Evolutionary conservation across 192 early-diverging fungal species (phyloP), one percentile per base, ranked within the genome.

Genomic region (Oehlia diaphana): DNA sequence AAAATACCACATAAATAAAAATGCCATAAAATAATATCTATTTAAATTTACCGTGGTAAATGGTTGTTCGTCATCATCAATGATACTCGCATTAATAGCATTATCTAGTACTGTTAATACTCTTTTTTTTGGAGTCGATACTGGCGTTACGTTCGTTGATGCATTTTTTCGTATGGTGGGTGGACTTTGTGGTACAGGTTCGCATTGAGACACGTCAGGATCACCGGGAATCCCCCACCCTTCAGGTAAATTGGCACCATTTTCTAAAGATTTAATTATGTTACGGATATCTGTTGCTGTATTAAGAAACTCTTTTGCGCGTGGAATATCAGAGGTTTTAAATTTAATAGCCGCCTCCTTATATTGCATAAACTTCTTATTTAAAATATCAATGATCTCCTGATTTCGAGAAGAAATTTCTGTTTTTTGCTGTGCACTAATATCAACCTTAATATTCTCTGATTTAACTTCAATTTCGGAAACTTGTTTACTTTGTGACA

Each of bases 281-380:
- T 86, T 81, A 70, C 90, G 82, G 26, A 93, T 79, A 26, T 62
- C 65, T 75, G 90, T 89, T 1, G 87, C 83, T 4, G 79, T 76
- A 39, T 69, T 72, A 16, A 93, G 58, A 83, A 88, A 83, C 79
- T 91, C 86, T 19, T 89, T 82, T 2, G 91, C 90, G 5, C 42
- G 77, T 13, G 65, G 63, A 63, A 92, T 83, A 37, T 86, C 83
- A 0, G 85, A 65, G 21, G 84, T 78, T 83, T 92, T 92, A 78
- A 85, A 88, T 14, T 81, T 80, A 49, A 90, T 66, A 5, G 90
- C 92, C 9, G 84, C 85, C 37, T 87, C 80, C 78, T 90, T 92
- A 79, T 93, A 93, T 80, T 93, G 86, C 35, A 85, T 66, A 72
- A 86, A 86, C 2, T 84, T 65, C 13, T 63, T 33, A 10, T 83